Evolutionary conservation across 495 filamentous ascomycete genomes (phyloP), one percentile per base, ranked within the genome.

Genomic region (Hyphodiscus hymeniophilus): DNA sequence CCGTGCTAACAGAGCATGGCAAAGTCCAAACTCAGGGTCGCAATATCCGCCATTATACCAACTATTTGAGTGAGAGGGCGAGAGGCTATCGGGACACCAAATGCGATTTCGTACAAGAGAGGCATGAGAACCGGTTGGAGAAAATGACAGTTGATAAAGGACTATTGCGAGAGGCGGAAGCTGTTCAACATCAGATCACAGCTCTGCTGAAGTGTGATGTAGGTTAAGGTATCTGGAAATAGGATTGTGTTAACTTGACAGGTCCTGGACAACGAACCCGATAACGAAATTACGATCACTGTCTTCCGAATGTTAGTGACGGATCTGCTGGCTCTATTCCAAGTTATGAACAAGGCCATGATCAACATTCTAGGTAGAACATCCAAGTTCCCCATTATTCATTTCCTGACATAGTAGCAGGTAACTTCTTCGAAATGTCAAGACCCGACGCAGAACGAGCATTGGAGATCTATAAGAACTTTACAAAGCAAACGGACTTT

Each of bases 361-460:
- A 97, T 99, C 68, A 99, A 94, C 65, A 87, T 99, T 49, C 75
- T 99, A 44, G 88, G 92, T 92, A 75, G 55, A 76, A 17, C 1
- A 23, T 32, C 38, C 22, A 15, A 3, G 45, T 18, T 48, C 6
- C n/a, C 10, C 21, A 7, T 57, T 41, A 44, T 60, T 64, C 26
- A 64, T 36, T 8, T 20, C 20, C 38, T 50, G 22, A 56, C 20
- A 3, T 6, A 30, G 34, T 18, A 3, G 8, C 46, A 95, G 90
- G 94, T 54, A 90, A 94, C 61, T 99, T 94, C 62, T 97, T 99
- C 55, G 92, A 99, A 66, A 91, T 99, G 87, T 95, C 94, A 43
- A 84, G 82, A 46, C 77, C 83, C 30, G 94, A 99, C 66, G 94
- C 94, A 41, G 85, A 94, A 63, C 79, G 90, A 35, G 94, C 92